Evolutionary conservation across 768 basidiomycete genomes (phyloP).

Genomic region (Phaeotremella skinneri): DNA sequence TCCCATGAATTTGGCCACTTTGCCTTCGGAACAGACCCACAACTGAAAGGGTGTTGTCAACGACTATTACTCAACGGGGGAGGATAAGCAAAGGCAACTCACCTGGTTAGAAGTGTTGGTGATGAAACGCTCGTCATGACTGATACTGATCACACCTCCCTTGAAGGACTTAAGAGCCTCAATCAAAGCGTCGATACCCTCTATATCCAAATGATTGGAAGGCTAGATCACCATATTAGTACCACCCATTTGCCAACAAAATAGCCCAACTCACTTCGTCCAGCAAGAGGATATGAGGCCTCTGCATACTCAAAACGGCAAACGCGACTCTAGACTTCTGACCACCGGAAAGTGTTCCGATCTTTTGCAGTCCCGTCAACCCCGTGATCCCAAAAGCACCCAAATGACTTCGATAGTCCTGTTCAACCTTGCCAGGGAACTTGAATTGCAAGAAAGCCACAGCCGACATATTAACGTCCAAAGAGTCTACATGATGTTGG

Average conservation of each 20-base stretch:
- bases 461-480: slow-evolving; percentile 77
- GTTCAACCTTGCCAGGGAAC: slow-evolving; percentile 92
- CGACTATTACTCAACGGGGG: slow-evolving; percentile 6
- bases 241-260: neutral
- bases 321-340: slow-evolving; percentile 96
- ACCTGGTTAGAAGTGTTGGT: slow-evolving; percentile 84
- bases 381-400: slow-evolving; percentile 98
- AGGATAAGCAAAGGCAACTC: slow-evolving; percentile 24
- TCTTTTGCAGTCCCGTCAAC: slow-evolving; percentile 79
- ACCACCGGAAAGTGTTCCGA: slow-evolving; percentile 89
- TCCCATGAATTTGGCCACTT: slow-evolving; percentile 77
- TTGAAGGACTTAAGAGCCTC: slow-evolving; percentile 69
- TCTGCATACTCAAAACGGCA: slow-evolving; percentile 75
- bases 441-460: slow-evolving; percentile 88
- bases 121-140: slow-evolving; percentile 91
- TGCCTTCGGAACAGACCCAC: slow-evolving; percentile 87
- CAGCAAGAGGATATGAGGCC: slow-evolving; percentile 85
- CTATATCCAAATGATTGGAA: slow-evolving; percentile 93
- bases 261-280: slow-evolving; percentile 68
- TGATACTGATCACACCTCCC: slow-evolving; percentile 70
- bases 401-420: slow-evolving; percentile 91
- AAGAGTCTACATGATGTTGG: slow-evolving; percentile 81
- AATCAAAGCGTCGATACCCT: slow-evolving; percentile 96
- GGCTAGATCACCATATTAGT: slow-evolving; percentile 57
- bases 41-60: slow-evolving; percentile 57